Evolutionary conservation across 2,329 filamentous ascomycete genomes (phyloP).

Genomic region (Hypoxylon sp.): DNA sequence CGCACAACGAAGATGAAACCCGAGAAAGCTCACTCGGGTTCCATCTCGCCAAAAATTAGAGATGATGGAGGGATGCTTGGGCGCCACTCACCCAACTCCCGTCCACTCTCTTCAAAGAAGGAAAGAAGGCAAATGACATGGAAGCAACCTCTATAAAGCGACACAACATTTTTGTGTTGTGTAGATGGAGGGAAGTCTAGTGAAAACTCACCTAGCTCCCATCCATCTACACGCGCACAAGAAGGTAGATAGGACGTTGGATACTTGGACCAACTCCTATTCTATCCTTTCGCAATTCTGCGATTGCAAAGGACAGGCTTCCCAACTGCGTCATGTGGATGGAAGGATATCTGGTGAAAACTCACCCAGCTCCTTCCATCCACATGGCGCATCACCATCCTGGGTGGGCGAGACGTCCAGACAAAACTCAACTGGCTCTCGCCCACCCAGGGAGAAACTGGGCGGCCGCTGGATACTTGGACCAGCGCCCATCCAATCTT

Average conservation of each 20-base stretch:
- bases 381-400: not conserved
- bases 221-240: not conserved
- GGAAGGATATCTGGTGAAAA: not conserved
- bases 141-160: not conserved
- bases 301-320: not conserved
- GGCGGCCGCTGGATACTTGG: constrained; percentile 7
- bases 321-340: not conserved
- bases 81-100: constrained; percentile 1
- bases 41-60: not conserved
- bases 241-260: not conserved
- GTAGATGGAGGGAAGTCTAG: constrained; percentile 1
- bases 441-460: not conserved
- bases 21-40: not conserved
- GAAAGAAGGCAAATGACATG: too few species aligned
- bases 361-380: not conserved
- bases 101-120: not conserved
- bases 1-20: not conserved
- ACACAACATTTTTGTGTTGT: not conserved
- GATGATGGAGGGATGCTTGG: constrained; percentile 4
- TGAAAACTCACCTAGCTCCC: constrained; percentile 1
- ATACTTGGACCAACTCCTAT: constrained; percentile 20
- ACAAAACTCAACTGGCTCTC: constrained; percentile 10
- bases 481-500: constrained; percentile 3
- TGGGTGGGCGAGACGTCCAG: not conserved
- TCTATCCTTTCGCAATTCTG: not conserved